Base-by-base conservation (phyloP, 768 basidiomycete genomes). In the Leucosporidium yakuticum region DNA sequence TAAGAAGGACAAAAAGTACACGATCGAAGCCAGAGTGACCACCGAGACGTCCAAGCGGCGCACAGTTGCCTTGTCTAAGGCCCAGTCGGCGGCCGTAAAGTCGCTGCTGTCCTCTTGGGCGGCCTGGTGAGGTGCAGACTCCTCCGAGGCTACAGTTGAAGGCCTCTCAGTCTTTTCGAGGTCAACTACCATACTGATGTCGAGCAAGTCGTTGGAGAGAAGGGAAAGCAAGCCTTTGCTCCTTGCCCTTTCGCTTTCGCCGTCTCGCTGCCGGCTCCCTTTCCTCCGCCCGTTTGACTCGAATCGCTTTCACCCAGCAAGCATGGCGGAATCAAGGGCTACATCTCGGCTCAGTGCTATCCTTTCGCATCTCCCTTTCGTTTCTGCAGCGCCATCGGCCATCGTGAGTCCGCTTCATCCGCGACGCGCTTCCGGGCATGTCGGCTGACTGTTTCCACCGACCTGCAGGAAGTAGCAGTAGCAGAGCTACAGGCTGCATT, bases 1-100 rank as follows among this genome's bases (percentile, higher is more conserved):
- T 15, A 71, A 31, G 63, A 67, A 71, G 50, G 57, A 55, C 4
- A 68, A 6, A 0, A 71, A 54, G 44, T 67, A 64, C 8, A 55
- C 27, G 4, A 62, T 21, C 4, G 63, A 64, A 1, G 17, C 6
- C 1, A 68, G 23, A 1, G 64, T 56, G 8, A 71, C 53, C 7
- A 71, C 57, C 14, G 64, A 51, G 25, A 7, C 50, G 68, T 66
- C 68, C 25, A 69, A 31, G 15, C 47, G n/a, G 0, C 69, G 49
- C 0, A 70, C 63, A 0, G 55, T 48, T 1, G 20, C 19, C 60
- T 54, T 60, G 60, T 63, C 66, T 12, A 62, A 34, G 2, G 5
- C 39, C 27, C 31, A 25, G 1, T 67, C 55, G 8, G 14, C 65
- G 6, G 15, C 39, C 4, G 65, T 60, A n/a, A 54, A 60, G 15